Base-by-base conservation (phyloP, 306 rosid species). In the Alnus rubra region DNA sequence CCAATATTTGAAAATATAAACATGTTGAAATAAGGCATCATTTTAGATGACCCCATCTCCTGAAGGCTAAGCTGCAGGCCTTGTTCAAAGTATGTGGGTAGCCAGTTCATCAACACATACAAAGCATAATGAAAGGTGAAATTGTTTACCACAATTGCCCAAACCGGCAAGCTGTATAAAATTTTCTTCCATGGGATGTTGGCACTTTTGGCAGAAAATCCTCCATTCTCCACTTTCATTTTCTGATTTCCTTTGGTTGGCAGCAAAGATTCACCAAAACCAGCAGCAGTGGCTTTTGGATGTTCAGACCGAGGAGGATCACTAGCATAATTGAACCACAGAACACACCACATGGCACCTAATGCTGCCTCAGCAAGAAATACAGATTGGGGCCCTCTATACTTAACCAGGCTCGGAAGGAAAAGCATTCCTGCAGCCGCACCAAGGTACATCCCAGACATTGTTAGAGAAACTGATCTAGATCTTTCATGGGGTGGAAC, bases 1-100 rank as follows among this genome's bases (percentile, higher is more conserved):
- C 99, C 99, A 30, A 96, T 91, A 81, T 96, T 96, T 11, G 99
- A 93, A 85, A 96, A 96, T 23, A 96, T 14, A 80, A 96, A 93
- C 99, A 96, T 96, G 86, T 96, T 96, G 28, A 93, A 83, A 86
- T 93, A 96, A 28, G 99, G 99, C 94, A 93, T 50, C 98, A 96
- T 96, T 69, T 93, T 96, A 11, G 98, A 93, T 69, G 97, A 91
- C n/a, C 99, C 99, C 99, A 96, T 93, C n/a, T 96, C 99, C 30
- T 93, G 98, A n/a, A 93, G 91, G 86, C 99, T 93, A 79, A 96
- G 92, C 83, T 90, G 85, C 79, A 96, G 97, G 19, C 99, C 99
- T 48, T 93, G 79, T 78, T 96, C 94, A 79, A 96, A 96, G 85
- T 96, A 96, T 1, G 99, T 96, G 0, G 99, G 99, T 33, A 96